A percentile compares a stretch with the other conserved stretches of the same genome.
These are phyloP conservation scores for Knufia petricola DNA, from an alignment of 2,329 filamentous ascomycete genomes.

Conservation along the genomic window DNA sequence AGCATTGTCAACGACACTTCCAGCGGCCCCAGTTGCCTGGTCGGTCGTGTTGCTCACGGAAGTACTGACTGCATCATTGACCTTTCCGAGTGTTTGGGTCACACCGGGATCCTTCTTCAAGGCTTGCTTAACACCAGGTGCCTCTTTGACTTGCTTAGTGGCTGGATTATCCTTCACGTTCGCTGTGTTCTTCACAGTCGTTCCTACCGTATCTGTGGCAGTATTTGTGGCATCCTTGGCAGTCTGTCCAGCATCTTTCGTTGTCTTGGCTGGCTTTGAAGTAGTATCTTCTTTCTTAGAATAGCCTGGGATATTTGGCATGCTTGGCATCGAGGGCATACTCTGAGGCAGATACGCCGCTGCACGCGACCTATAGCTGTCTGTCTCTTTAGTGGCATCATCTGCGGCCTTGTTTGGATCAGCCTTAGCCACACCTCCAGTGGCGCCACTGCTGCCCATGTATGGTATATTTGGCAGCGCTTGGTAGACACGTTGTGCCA, in stretches of 20 bases:
- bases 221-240: slow-evolving; percentile 14
- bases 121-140: slow-evolving; percentile 18
- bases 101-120: slow-evolving; percentile 14
- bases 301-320: slow-evolving; percentile 11
- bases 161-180: slow-evolving; percentile 20
- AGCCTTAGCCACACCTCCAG: slow-evolving; percentile 8
- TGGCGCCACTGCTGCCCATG: slow-evolving; percentile 9
- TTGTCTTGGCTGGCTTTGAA: slow-evolving; percentile 11
- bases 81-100: slow-evolving; percentile 11
- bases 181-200: slow-evolving; percentile 17
- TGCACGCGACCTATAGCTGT: slow-evolving; percentile 19
- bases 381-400: slow-evolving; percentile 10
- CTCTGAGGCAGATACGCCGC: slow-evolving; percentile 15
- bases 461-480: slow-evolving; percentile 20
- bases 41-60: slow-evolving; percentile 16
- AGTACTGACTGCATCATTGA: slow-evolving; percentile 12
- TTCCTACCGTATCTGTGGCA: slow-evolving; percentile 14
- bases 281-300: slow-evolving; percentile 23
- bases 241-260: slow-evolving; percentile 11
- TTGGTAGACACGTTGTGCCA: slow-evolving; percentile 15
- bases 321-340: slow-evolving; percentile 18
- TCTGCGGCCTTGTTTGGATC: slow-evolving; percentile 10
- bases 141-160: slow-evolving; percentile 14
- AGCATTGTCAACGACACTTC: slow-evolving; percentile 11
- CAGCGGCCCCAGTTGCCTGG: slow-evolving; percentile 11